Conservation (phyloP, 192 early-diverging fungal species). For the Haplosporangium gracile region DNA sequence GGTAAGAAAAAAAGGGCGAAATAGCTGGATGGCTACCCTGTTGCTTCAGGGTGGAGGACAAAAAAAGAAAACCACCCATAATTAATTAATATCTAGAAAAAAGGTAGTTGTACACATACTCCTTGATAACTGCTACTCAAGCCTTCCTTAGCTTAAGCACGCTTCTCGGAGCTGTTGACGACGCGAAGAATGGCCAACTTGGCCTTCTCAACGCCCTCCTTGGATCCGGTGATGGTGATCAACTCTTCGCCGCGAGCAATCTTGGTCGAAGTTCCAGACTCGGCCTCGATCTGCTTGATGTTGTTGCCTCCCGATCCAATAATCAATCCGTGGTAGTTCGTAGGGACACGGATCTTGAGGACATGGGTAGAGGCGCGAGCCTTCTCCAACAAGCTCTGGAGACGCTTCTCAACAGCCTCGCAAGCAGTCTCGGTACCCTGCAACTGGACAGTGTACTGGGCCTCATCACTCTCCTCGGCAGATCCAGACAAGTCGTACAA, state of each 20-base stretch:
- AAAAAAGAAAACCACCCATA: not conserved
- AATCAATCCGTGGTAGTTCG: slow-evolving; percentile 60
- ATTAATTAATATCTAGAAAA: slow-evolving; percentile 6
- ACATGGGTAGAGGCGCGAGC: slow-evolving; percentile 43
- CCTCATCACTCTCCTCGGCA: slow-evolving; percentile 23
- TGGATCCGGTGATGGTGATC: slow-evolving; percentile 68
- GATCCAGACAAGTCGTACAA: slow-evolving; percentile 38
- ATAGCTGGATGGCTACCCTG: not conserved
- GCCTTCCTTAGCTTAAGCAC: slow-evolving; percentile 6
- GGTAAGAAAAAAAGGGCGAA: not conserved
- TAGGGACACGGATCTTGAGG: slow-evolving; percentile 49
- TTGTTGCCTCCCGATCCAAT: slow-evolving; percentile 87
- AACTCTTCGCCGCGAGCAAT: slow-evolving; percentile 69
- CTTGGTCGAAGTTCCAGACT: slow-evolving; percentile 81
- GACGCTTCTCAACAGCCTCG: slow-evolving; percentile 43
- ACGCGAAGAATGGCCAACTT: slow-evolving; percentile 69
- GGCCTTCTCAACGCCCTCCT: slow-evolving; percentile 66
- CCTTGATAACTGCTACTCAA: not conserved
- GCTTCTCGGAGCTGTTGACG: slow-evolving; percentile 58
- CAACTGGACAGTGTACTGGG: slow-evolving; percentile 42
- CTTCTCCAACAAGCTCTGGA: slow-evolving; percentile 36
- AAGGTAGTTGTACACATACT: not conserved
- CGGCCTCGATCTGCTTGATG: slow-evolving; percentile 80
- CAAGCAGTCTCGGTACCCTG: slow-evolving; percentile 48
- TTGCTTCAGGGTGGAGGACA: not conserved